Conservation (phyloP, 805 yeast genomes). For the Clavispora asparagi region DNA sequence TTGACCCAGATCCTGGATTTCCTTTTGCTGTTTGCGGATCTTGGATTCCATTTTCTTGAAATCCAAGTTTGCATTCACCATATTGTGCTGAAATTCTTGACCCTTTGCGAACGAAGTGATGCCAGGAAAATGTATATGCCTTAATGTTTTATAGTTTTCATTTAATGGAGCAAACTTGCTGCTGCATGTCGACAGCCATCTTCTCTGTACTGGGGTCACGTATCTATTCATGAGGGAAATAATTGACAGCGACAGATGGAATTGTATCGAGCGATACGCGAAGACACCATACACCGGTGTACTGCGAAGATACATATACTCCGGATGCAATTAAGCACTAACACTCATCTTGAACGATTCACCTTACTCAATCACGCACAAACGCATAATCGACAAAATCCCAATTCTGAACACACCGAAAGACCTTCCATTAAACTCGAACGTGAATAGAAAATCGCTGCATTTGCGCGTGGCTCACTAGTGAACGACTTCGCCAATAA, state of each 20-base stretch:
- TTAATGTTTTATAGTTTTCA: slow-evolving; percentile 29
- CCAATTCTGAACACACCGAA: too few relatives aligned
- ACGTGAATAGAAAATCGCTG: too few relatives aligned
- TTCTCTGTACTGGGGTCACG: slow-evolving; percentile 4
- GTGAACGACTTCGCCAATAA: background rate
- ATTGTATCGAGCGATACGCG: too few relatives aligned
- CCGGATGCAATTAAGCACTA: background rate
- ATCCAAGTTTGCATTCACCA: slow-evolving; percentile 54
- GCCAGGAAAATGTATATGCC: slow-evolving; percentile 41
- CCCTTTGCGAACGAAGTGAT: slow-evolving; percentile 43
- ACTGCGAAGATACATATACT: background rate
- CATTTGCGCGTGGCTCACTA: too few relatives aligned
- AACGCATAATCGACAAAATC: too few relatives aligned
- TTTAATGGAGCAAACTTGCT: slow-evolving; percentile 26
- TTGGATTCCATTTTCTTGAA: slow-evolving; percentile 50
- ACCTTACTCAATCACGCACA: background rate
- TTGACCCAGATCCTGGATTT: slow-evolving; percentile 35
- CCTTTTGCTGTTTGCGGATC: slow-evolving; percentile 36
- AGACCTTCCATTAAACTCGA: too few relatives aligned
- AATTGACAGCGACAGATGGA: background rate
- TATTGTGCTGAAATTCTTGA: slow-evolving; percentile 47
- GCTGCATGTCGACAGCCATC: slow-evolving; percentile 13
- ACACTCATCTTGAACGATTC: background rate
- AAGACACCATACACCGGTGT: too few relatives aligned
- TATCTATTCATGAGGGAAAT: background rate